These are phyloP conservation scores for Pezicula rhizophila DNA, from an alignment of 2,329 filamentous ascomycete species.

Conservation along the genomic window DNA sequence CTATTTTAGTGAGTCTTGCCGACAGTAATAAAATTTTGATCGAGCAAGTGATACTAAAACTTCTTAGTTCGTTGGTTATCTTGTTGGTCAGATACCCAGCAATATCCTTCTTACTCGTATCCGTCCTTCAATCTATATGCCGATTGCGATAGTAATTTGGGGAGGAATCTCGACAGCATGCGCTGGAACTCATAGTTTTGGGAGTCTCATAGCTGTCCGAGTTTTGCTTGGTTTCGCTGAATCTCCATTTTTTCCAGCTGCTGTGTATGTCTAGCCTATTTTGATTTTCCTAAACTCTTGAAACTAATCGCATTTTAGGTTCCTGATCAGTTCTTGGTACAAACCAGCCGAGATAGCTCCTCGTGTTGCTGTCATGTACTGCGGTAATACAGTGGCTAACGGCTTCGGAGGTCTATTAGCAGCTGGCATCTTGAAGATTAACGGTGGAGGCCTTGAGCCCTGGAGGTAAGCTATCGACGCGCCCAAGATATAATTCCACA, in stretches of 20 bases:
- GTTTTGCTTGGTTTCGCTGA: slow-evolving; percentile 27
- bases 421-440: slow-evolving; percentile 29
- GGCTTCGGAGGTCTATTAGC: slow-evolving; percentile 34
- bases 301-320: neutral
- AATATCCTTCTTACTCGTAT: slow-evolving; percentile 32
- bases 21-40: neutral
- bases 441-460: slow-evolving; percentile 4
- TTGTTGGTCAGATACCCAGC: slow-evolving; percentile 24
- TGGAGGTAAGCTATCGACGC: slow-evolving; percentile 1
- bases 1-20: neutral
- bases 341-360: slow-evolving; percentile 35
- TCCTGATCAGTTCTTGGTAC: slow-evolving; percentile 39
- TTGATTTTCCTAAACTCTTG: slow-evolving; percentile 8
- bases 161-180: slow-evolving; percentile 38
- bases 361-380: slow-evolving; percentile 30
- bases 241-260: slow-evolving; percentile 42
- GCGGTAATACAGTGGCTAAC: slow-evolving; percentile 31
- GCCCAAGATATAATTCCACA: too few relatives aligned
- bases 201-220: slow-evolving; percentile 18
- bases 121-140: slow-evolving; percentile 22
- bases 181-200: slow-evolving; percentile 29
- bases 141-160: slow-evolving; percentile 32
- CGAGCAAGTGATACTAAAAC: too few relatives aligned
- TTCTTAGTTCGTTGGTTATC: slow-evolving; percentile 7
- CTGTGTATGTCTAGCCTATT: slow-evolving; percentile 27